Evolutionary conservation across 768 basidiomycete genomes (phyloP), one percentile per base, ranked within the genome.

Genomic region (Polyporus arcularius): DNA sequence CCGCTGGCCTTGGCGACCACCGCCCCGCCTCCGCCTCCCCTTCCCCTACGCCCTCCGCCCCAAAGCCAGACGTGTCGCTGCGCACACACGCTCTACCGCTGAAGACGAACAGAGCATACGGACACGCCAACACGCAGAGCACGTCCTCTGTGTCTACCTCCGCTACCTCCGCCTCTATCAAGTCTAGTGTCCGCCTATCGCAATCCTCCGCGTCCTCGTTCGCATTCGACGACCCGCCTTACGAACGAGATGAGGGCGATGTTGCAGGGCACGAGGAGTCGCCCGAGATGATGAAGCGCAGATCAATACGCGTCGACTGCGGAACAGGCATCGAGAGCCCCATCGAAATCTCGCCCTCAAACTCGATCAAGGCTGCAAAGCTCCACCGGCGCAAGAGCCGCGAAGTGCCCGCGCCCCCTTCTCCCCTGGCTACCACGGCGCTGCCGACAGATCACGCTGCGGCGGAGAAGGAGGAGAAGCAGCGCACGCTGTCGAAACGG

Each of bases 201-300:
- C 79, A 73, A 56, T 80, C 78, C 0, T 81, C 83, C 1, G 66
- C 72, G 52, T 80, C 84, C 2, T 85, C 83, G 1, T 51, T 79
- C 41, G 75, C 71, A 2, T 78, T 77, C 41, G 77, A 75, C 39
- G 60, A 69, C n/a, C 26, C 43, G 10, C 56, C 65, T n/a, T 47
- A 46, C 10, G 38, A 63, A 43, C 61, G 46, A 45, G 65, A 56
- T 31, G 65, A 67, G n/a, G 65, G 63, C 46, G 55, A 58, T 21
- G 16, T 26, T 26, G 12, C n/a, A 53, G 81, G 80, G 35, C 79
- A 79, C 3, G 35, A 35, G 1, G 42, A 81, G 79, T 28, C 81
- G 77, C 9, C 78, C 74, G 75, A 81, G 75, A n/a, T 21, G 9
- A 80, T 42, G 18, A 58, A 50, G 41, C 57, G 53, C 26, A 54